Percentiles rank a stretch among this genome's conserved stretches.
Evolutionary conservation across 306 rosid species (phyloP).

Genomic region (Gastrolobium villosum): DNA sequence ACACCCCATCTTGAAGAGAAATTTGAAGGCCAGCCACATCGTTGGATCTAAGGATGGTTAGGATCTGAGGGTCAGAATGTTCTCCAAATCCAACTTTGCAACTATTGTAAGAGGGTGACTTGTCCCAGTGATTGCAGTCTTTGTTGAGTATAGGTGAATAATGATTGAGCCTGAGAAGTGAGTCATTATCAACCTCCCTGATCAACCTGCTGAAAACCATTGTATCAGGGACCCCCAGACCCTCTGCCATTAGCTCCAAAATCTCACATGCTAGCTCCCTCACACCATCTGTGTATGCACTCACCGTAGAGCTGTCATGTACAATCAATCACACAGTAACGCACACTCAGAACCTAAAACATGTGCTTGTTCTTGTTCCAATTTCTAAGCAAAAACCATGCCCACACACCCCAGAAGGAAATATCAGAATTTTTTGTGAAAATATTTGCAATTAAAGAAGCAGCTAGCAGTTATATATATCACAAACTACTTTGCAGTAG

Average conservation of each 20-base stretch:
- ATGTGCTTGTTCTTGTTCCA: not conserved
- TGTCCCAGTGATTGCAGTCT: constrained; percentile 42
- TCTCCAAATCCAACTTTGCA: constrained; percentile 73
- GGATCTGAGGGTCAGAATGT: constrained; percentile 93
- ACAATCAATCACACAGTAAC: constrained; percentile 36
- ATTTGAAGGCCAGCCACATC: constrained; percentile 85
- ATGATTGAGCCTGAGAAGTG: constrained; percentile 81
- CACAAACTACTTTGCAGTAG: not conserved
- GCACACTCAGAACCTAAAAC: not conserved
- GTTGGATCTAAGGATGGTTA: constrained; percentile 81
- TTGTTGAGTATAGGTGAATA: constrained; percentile 56
- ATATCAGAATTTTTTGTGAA: too few species aligned
- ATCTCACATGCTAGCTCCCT: constrained; percentile 74
- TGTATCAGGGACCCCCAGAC: constrained; percentile 65
- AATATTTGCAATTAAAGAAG: too few species aligned
- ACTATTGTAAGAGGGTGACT: constrained; percentile 38
- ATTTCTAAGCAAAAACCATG: too few species aligned
- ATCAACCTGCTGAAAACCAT: constrained; percentile 66
- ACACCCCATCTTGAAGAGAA: constrained; percentile 63
- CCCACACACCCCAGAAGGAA: too few species aligned
- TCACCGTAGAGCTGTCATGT: constrained; percentile 63
- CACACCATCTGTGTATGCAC: constrained; percentile 60
- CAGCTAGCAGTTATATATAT: too few species aligned
- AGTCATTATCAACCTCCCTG: constrained; percentile 66
- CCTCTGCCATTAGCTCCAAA: constrained; percentile 79